Conservation (phyloP, 73 alveolate genomes). For the Paramecium tetraurelia region DNA sequence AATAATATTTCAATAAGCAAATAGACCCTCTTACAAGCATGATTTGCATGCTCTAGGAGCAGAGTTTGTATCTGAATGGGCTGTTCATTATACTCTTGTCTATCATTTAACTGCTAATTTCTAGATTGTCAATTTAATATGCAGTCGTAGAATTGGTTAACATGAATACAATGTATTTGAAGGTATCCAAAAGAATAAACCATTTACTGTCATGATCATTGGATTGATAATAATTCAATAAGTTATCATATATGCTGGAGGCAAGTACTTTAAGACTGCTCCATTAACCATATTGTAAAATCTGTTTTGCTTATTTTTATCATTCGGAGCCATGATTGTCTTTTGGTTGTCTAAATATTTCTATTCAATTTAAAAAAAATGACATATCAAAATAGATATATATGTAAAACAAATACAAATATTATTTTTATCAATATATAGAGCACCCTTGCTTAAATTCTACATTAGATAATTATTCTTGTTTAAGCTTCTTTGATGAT, state of each 20-base stretch:
- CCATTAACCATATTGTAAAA: background rate
- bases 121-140: background rate
- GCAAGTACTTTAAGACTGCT: background rate
- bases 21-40: conserved; percentile 24
- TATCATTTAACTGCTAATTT: conserved; percentile 41
- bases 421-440: background rate
- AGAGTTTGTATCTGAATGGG: conserved; percentile 43
- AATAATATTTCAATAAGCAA: background rate
- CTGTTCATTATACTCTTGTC: conserved; percentile 37
- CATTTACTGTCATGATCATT: conserved; percentile 28
- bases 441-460: no score
- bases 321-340: background rate
- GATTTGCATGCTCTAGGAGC: conserved; percentile 6
- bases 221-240: background rate
- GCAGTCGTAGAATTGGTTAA: conserved; percentile 38
- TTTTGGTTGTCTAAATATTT: background rate
- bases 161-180: conserved; percentile 37
- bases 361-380: background rate
- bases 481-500: no score
- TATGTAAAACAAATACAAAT: background rate
- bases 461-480: no score
- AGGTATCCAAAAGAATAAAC: conserved; percentile 40
- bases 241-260: conserved; percentile 12
- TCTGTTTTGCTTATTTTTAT: background rate
- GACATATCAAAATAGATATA: background rate